Conservation (phyloP, 768 basidiomycete genomes). For the Collybia nuda region DNA sequence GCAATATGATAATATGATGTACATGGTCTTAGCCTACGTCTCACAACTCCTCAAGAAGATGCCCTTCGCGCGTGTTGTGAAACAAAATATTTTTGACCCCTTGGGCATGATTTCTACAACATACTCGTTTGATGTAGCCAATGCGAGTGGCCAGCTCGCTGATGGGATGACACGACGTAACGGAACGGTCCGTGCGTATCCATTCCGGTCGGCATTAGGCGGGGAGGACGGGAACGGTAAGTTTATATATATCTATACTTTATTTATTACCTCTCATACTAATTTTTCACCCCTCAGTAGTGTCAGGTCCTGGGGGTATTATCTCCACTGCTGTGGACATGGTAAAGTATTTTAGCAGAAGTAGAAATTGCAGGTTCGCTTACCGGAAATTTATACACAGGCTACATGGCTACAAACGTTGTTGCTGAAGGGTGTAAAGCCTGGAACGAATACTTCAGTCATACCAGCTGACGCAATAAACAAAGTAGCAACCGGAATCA, state of each 20-base stretch:
- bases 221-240: conserved; percentile 24
- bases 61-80: conserved; percentile 26
- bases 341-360: conserved; percentile 9
- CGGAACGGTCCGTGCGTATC: conserved; percentile 9
- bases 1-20: conserved; percentile 31
- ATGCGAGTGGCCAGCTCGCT: conserved; percentile 23
- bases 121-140: conserved; percentile 25
- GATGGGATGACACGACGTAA: conserved; percentile 21
- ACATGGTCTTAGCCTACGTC: conserved; percentile 24
- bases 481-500: conserved; percentile 21
- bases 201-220: conserved; percentile 18
- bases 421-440: conserved; percentile 20
- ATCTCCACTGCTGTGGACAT: conserved; percentile 24
- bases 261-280: background rate
- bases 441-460: conserved; percentile 20
- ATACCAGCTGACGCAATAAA: conserved; percentile 22
- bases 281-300: conserved; percentile 11
- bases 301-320: conserved; percentile 26
- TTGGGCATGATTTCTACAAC: conserved; percentile 27
- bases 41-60: conserved; percentile 22
- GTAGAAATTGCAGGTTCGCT: background rate
- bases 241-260: background rate
- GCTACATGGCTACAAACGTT: conserved; percentile 25
- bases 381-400: conserved; percentile 4
- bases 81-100: conserved; percentile 26